Conservation (phyloP, 805 yeast species). For the Hemisphaericaspora nanyangensis region DNA sequence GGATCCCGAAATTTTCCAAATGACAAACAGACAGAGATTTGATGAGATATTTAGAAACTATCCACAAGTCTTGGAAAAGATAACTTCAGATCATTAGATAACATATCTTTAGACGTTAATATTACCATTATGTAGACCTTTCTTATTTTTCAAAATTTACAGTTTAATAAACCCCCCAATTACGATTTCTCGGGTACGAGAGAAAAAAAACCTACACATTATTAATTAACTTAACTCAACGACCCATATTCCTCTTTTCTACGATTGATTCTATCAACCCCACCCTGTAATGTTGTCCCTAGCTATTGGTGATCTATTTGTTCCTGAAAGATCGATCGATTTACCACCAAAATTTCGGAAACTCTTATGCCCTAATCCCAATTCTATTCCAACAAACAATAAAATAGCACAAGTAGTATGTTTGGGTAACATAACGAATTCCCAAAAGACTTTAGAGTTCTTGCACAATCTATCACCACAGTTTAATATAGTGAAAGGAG, state of each 20-base stretch:
- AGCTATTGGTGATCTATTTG: constrained; percentile 85
- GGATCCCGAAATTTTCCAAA: constrained; percentile 79
- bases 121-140: too few species aligned
- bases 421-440: constrained; percentile 77
- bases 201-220: too few species aligned
- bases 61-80: constrained; percentile 63
- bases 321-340: constrained; percentile 79
- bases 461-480: constrained; percentile 67
- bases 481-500: constrained; percentile 77
- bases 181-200: too few species aligned
- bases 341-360: constrained; percentile 63
- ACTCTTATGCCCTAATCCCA: constrained; percentile 65
- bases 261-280: neutral
- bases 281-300: constrained; percentile 37
- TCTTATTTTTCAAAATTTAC: too few species aligned
- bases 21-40: constrained; percentile 64
- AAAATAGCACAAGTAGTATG: constrained; percentile 83
- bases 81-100: constrained; percentile 31
- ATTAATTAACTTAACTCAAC: too few species aligned
- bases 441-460: constrained; percentile 58
- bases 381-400: constrained; percentile 36
- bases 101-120: too few species aligned
- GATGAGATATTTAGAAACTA: constrained; percentile 61
- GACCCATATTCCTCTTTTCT: too few species aligned
- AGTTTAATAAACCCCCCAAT: too few species aligned